Percentiles rank a stretch among this genome's conserved stretches.
These are phyloP conservation scores for Daldinia sp. DNA, from an alignment of 2,329 filamentous ascomycete species.

Conservation along the genomic window DNA sequence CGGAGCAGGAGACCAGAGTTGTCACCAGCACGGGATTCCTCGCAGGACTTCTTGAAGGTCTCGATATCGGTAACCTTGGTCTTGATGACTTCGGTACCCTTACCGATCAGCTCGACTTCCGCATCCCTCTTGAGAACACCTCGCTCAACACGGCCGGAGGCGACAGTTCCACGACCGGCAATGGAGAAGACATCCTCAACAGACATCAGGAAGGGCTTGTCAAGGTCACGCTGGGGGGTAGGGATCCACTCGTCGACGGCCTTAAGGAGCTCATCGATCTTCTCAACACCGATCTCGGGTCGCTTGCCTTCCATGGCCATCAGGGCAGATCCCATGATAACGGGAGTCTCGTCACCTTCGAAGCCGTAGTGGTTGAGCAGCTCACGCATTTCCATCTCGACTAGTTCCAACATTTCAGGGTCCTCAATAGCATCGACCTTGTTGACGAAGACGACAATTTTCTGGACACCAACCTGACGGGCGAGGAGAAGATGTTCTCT, in stretches of 20 bases:
- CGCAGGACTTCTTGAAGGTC: conserved; percentile 99
- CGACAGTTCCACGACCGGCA: conserved; percentile 93
- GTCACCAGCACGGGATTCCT: conserved; percentile 94
- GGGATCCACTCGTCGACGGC: conserved; percentile 97
- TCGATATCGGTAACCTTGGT: conserved; percentile 99
- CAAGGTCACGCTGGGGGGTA: conserved; percentile 90
- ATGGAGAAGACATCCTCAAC: conserved; percentile 95
- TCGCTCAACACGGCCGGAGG: conserved; percentile 96
- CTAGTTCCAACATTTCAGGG: conserved; percentile 99
- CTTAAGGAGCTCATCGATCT: conserved; percentile 91
- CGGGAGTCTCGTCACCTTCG: conserved; percentile 97
- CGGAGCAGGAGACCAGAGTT: conserved; percentile 98
- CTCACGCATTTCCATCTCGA: conserved; percentile 99
- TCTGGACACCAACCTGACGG: conserved; percentile 97
- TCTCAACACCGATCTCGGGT: conserved; percentile 85
- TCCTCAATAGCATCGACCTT: conserved; percentile 98
- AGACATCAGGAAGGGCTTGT: conserved; percentile 99
- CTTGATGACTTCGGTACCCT: conserved; percentile 85
- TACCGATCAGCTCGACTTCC: conserved; percentile 95
- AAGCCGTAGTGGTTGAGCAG: conserved; percentile 93
- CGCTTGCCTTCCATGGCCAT: conserved; percentile 90
- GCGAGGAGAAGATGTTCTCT: conserved; percentile 97
- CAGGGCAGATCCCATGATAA: conserved; percentile 95
- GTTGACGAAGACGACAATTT: conserved; percentile 99
- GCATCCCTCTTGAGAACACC: conserved; percentile 92